Conservation (phyloP, 352 stramenopile species). For the Pilasporangium apinafurcum region DNA sequence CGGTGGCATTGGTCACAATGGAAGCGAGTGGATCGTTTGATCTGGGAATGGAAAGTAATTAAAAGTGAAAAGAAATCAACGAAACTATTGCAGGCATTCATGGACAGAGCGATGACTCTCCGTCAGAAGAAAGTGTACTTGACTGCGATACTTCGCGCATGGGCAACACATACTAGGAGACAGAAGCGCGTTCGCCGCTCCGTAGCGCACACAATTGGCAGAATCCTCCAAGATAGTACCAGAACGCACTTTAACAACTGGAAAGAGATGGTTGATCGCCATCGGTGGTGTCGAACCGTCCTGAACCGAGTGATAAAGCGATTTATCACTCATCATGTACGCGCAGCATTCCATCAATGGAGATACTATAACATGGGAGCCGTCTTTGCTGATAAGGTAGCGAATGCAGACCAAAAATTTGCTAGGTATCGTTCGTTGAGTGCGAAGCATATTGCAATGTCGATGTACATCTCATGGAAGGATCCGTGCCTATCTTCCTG, state of each 20-base stretch:
- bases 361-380: background rate
- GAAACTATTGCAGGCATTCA: background rate
- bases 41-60: background rate
- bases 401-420: background rate
- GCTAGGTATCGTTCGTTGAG: conserved; percentile 5
- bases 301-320: too few relatives aligned
- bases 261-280: background rate
- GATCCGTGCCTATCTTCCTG: conserved; percentile 12
- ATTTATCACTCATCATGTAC: background rate
- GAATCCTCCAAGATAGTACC: background rate
- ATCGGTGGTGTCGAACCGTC: background rate
- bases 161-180: background rate
- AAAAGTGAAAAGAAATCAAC: background rate
- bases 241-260: background rate
- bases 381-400: background rate
- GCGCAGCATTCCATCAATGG: conserved; percentile 4
- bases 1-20: conserved; percentile 5
- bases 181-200: background rate
- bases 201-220: background rate
- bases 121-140: background rate
- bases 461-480: conserved; percentile 20
- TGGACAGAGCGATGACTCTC: background rate
- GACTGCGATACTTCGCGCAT: background rate
- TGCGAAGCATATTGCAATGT: conserved; percentile 12
- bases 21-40: conserved; percentile 2